Base-by-base conservation (phyloP, 1,139 yeast genomes). In the Magnusiomyces starmeri region DNA sequence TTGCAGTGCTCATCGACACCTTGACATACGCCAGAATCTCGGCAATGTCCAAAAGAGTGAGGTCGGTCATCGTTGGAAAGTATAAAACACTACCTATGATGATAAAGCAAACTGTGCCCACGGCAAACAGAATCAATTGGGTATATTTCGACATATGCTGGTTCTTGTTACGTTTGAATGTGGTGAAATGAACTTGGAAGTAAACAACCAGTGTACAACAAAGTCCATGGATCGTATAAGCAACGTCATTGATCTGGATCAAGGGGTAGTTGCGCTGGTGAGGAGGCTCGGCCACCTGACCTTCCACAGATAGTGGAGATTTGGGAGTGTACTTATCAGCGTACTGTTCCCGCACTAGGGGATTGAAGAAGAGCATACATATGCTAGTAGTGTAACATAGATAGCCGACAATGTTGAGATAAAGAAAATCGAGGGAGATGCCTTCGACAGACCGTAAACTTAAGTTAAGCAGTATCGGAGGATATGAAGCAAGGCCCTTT, bases 1-100 rank as follows among this genome's bases (percentile, higher is more conserved):
- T 82, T 54, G 78, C 69, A 27, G 79, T 65, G 52, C 83, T 78
- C 74, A 80, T 75, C 25, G 68, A 55, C 18, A 82, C 76, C 65
- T 82, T 82, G 54, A 78, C 68, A 50, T 75, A 72, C 1, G 81
- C 77, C 27, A 77, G 63, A 35, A 70, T 59, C 22, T 73, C 59
- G 0, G 79, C 76, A 12, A 76, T 65, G 50, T 49, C 46, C 49
- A 54, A n/a, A 56, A 53, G 48, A 16, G 41, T 47, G 37, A 43
- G 46, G 2, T 42, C 29, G 6, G 49, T 26, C 35, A 20, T 22
- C 10, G 16, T 37, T 14, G 43, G 44, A 21, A 54, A 26, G 27
- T 50, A 32, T 22, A 46, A 20, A 10, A 51, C 51, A 37, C 52
- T 20, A 25, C 26, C 46, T 2, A 51, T 49, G n/a, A 49, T 50